Evolutionary conservation across 805 yeast genomes (phyloP).

Genomic region (Metschnikowia matae): DNA sequence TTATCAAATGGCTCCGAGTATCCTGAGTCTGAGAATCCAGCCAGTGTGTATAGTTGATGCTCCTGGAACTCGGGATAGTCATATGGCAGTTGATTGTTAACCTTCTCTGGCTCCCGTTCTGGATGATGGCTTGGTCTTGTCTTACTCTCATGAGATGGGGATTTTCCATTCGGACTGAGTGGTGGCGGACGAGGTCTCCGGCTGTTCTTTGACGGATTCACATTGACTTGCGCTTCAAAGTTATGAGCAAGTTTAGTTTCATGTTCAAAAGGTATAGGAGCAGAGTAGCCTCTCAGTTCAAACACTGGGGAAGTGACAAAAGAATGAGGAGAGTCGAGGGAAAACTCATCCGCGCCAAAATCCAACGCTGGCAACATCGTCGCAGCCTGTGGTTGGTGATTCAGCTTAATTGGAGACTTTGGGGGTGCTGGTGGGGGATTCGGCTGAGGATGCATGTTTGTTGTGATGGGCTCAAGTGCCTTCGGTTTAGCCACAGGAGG

Average conservation of each 20-base stretch:
- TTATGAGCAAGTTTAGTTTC: slow-evolving; percentile 5
- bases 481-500: slow-evolving; percentile 17
- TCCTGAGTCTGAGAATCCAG: background rate
- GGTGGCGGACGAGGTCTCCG: slow-evolving; percentile 18
- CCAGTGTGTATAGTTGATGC: background rate
- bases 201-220: background rate
- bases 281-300: background rate
- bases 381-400: background rate
- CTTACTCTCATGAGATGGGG: background rate
- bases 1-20: slow-evolving; percentile 26
- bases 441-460: background rate
- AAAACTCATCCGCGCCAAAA: background rate
- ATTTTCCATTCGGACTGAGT: background rate
- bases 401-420: background rate
- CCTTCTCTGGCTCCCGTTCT: background rate
- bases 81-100: background rate
- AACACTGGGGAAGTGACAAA: background rate
- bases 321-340: slow-evolving; percentile 1
- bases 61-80: background rate
- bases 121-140: background rate
- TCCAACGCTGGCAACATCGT: background rate
- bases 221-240: slow-evolving; percentile 4
- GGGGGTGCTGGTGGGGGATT: background rate
- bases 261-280: background rate
- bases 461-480: background rate